Evolutionary conservation across 305 asterid species (phyloP), one percentile per base, ranked within the genome.

Genomic region (Fraxinus platypoda): DNA sequence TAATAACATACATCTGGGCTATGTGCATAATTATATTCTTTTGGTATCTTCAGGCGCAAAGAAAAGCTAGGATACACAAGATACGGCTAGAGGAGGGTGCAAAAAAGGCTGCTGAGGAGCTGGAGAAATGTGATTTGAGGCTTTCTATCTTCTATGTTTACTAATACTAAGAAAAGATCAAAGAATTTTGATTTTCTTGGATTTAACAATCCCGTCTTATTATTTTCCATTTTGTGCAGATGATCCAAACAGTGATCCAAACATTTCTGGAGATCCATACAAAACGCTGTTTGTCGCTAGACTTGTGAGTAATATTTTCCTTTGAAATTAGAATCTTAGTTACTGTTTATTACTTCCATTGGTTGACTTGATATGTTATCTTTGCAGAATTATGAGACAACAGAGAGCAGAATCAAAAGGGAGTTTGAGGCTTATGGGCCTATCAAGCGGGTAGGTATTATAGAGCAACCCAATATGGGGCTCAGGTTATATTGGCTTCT

Each of bases 391-490:
- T 94, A 93, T 79, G 99, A 96, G 91, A 91, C 98, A 84, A 88
- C 94, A 21, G 98, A 94, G 89, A 96, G 97, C 97, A 90, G 93
- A 88, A 87, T 96, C 91, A 96, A 92, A 89, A 92, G 95, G 86
- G 99, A 96, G 87, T 94, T 96, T 87, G 99, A 96, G 97, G 94
- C 98, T 82, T 96, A 91, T 83, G 98, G 99, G 83, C 95, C 97
- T 78, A 94, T 94, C 92, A 96, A 96, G 92, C 93, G 94, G 99
- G 99, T 96, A 96, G 98, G 99, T 96, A 91, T 90, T 90, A 84
- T 81, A 77, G 91, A 88, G 93, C 86, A 84, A 89, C 94, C 97
- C 85, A 17, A 71, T 30, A 71, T 70, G 76, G 76, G 46, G 76
- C 76, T 71, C 76, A 71, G 76, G 76, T 71, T 71, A 86, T 30